Evolutionary conservation across 75 land plant species (phyloP).

Genomic region (Chamaecyparis obtusa): DNA sequence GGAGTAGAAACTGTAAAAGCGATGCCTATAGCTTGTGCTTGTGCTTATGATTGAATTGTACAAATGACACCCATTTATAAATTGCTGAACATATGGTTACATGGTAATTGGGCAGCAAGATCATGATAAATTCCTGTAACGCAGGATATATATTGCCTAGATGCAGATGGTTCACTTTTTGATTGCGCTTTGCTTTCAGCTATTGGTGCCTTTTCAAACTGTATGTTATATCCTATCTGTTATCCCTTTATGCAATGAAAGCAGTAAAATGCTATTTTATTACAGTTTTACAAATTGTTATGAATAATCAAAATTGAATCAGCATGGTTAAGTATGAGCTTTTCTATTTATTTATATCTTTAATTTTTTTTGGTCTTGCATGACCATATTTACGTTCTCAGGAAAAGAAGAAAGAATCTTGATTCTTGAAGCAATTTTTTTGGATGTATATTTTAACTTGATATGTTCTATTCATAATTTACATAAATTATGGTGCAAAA

Average conservation of each 20-base stretch:
- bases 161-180: slow-evolving; percentile 94
- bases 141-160: slow-evolving; percentile 92
- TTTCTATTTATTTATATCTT: background rate
- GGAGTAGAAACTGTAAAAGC: background rate
- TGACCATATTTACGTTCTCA: background rate
- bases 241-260: background rate
- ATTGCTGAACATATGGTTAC: background rate
- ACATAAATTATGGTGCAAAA: background rate
- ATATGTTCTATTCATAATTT: background rate
- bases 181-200: slow-evolving; percentile 91
- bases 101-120: background rate
- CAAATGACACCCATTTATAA: background rate
- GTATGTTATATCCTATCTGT: slow-evolving; percentile 39
- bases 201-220: slow-evolving; percentile 75
- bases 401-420: background rate
- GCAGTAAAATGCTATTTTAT: background rate
- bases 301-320: background rate
- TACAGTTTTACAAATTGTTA: background rate
- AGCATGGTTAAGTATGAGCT: background rate
- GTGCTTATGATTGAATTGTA: background rate
- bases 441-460: background rate
- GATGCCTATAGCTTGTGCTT: background rate
- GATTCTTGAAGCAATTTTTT: background rate
- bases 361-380: background rate
- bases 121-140: slow-evolving; percentile 6